phyloP scores from a whole-genome alignment of 306 rosid genomes.

The Ormosia emarginata region DNA sequence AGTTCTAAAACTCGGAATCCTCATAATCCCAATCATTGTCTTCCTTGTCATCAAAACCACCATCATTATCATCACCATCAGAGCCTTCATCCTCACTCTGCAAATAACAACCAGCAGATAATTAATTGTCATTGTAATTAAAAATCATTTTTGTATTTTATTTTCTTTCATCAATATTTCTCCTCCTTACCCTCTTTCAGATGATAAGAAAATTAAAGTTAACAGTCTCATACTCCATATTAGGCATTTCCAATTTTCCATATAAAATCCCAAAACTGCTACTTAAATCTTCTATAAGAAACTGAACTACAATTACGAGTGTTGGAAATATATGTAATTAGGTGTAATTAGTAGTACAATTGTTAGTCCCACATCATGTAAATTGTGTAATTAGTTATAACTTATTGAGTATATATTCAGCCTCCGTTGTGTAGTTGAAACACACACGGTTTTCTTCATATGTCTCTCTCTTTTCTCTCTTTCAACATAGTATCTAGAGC shows the following conservation, averaged over 20 bases:
- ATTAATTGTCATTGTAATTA: not conserved
- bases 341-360: too few species aligned
- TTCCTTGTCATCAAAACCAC: conserved; percentile 19
- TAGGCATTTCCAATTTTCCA: not conserved
- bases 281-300: not conserved
- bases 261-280: conserved; percentile 15
- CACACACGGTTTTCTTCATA: too few species aligned
- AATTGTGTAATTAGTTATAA: too few species aligned
- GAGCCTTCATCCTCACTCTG: conserved; percentile 54
- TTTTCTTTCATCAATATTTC: not conserved
- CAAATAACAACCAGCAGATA: conserved; percentile 15
- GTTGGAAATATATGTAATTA: too few species aligned
- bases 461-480: too few species aligned
- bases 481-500: too few species aligned
- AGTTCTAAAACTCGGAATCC: not conserved
- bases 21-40: conserved; percentile 16
- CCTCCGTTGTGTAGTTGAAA: too few species aligned
- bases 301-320: not conserved
- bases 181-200: not conserved
- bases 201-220: not conserved
- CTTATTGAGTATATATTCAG: too few species aligned
- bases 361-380: too few species aligned
- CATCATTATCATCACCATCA: conserved; percentile 17
- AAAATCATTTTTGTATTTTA: not conserved
- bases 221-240: not conserved